Percentiles rank a stretch among this genome's conserved stretches.
phyloP scores from a whole-genome alignment of 768 basidiomycete species.

The Rhizopogon roseolus region DNA sequence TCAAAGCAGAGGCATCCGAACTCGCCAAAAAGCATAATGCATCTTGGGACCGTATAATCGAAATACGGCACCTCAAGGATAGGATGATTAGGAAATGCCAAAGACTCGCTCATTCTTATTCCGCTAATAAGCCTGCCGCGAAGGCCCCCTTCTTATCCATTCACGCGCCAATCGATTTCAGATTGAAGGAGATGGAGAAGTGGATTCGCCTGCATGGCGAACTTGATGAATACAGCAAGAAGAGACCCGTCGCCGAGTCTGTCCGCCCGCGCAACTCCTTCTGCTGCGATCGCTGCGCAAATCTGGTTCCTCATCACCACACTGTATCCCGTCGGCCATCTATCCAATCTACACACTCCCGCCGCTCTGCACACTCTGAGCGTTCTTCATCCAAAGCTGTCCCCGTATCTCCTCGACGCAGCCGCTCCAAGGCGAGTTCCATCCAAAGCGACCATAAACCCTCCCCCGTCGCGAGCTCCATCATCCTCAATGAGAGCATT shows the following conservation, averaged over 20 bases:
- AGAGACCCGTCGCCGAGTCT: conserved; percentile 11
- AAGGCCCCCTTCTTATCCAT: conserved; percentile 56
- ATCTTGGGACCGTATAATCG: conserved; percentile 65
- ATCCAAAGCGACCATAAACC: conserved; percentile 1
- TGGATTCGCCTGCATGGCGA: conserved; percentile 57
- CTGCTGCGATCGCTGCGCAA: conserved; percentile 30
- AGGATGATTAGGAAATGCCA: conserved; percentile 80
- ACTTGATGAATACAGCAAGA: conserved; percentile 17
- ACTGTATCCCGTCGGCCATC: conserved; percentile 24
- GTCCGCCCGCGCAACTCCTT: conserved; percentile 24
- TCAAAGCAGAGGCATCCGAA: conserved; percentile 58
- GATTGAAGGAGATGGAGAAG: conserved; percentile 74
- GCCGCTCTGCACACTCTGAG: conserved; percentile 18
- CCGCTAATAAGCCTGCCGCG: conserved; percentile 34
- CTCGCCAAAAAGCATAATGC: conserved; percentile 51
- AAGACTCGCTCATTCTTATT: conserved; percentile 46
- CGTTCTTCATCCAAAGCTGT: conserved; percentile 8
- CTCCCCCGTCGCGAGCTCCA: conserved; percentile 12
- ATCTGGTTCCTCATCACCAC: conserved; percentile 27
- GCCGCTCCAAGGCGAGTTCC: conserved; percentile 7
- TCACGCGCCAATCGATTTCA: conserved; percentile 67
- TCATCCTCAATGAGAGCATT: conserved; percentile 5
- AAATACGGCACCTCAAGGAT: conserved; percentile 76
- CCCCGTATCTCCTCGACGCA: conserved; percentile 14
- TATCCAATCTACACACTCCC: conserved; percentile 16